phyloP scores from a whole-genome alignment of 371 early-diverging fungal species.

The Actinomortierella wolfii region DNA sequence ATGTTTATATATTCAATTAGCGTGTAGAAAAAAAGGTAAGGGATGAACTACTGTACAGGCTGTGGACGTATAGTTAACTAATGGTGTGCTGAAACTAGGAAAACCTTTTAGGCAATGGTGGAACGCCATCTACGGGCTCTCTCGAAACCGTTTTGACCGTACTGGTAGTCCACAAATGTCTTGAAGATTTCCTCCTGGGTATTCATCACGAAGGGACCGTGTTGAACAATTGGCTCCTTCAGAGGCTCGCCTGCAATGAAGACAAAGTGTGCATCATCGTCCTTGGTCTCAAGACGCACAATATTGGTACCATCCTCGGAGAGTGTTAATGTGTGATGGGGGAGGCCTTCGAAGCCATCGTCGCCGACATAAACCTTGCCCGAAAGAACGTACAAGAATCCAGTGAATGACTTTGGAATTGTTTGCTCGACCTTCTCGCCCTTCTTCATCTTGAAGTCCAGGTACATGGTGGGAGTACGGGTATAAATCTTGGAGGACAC shows the following conservation, averaged over 20 bases:
- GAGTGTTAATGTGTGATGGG: conserved; percentile 59
- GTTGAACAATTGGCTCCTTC: conserved; percentile 52
- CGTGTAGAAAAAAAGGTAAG: too few species aligned
- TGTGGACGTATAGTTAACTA: too few species aligned
- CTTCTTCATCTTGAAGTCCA: conserved; percentile 66
- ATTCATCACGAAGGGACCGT: conserved; percentile 73
- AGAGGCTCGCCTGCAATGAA: conserved; percentile 65
- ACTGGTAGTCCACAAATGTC: conserved; percentile 54
- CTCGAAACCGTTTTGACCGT: conserved; percentile 52
- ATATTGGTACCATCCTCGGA: conserved; percentile 50
- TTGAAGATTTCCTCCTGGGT: conserved; percentile 55
- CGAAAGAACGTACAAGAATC: conserved; percentile 70
- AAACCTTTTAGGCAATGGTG: conserved; percentile 20
- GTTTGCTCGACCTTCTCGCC: conserved; percentile 55
- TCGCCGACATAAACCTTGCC: conserved; percentile 62
- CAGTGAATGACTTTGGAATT: conserved; percentile 64
- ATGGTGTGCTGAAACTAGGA: neutral
- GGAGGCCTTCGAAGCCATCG: conserved; percentile 52
- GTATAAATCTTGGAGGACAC: conserved; percentile 64
- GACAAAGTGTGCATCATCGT: conserved; percentile 61
- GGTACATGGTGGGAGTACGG: conserved; percentile 71
- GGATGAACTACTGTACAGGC: too few species aligned
- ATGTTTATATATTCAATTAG: too few species aligned
- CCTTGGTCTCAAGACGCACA: conserved; percentile 53
- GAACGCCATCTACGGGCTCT: conserved; percentile 44